Conservation (phyloP, 306 rosid genomes). For the Acacia crassicarpa region DNA sequence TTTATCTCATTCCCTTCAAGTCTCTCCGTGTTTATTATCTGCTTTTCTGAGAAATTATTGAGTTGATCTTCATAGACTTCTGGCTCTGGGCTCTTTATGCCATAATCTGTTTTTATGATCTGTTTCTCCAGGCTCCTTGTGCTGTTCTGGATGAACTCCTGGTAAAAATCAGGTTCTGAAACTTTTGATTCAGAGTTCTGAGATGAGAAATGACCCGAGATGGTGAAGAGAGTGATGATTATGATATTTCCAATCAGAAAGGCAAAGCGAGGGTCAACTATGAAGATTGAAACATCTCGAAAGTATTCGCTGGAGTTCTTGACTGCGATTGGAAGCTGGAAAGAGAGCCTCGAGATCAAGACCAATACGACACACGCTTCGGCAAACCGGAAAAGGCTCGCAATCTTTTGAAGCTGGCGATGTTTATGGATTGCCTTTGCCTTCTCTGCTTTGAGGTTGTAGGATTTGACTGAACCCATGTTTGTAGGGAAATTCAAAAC, state of each 20-base stretch:
- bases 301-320: slow-evolving; percentile 63
- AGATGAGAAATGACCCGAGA: slow-evolving; percentile 57
- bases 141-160: slow-evolving; percentile 49
- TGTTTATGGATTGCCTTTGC: slow-evolving; percentile 58
- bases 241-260: slow-evolving; percentile 75
- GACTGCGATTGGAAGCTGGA: slow-evolving; percentile 51
- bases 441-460: slow-evolving; percentile 68
- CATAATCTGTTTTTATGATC: slow-evolving; percentile 20
- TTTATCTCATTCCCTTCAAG: not conserved
- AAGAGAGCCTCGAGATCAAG: slow-evolving; percentile 55
- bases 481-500: not conserved
- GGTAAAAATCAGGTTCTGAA: slow-evolving; percentile 44
- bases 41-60: not conserved
- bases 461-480: slow-evolving; percentile 67
- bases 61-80: not conserved
- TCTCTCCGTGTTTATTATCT: not conserved
- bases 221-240: slow-evolving; percentile 61
- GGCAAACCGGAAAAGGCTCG: slow-evolving; percentile 51
- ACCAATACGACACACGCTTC: slow-evolving; percentile 57
- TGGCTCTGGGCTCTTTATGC: slow-evolving; percentile 39
- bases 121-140: slow-evolving; percentile 30
- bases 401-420: slow-evolving; percentile 48
- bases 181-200: slow-evolving; percentile 24
- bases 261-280: slow-evolving; percentile 63
- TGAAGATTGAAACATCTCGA: slow-evolving; percentile 38